These are phyloP conservation scores for Phytophthora rubi DNA, from an alignment of 352 stramenopile genomes.

Conservation along the genomic window DNA sequence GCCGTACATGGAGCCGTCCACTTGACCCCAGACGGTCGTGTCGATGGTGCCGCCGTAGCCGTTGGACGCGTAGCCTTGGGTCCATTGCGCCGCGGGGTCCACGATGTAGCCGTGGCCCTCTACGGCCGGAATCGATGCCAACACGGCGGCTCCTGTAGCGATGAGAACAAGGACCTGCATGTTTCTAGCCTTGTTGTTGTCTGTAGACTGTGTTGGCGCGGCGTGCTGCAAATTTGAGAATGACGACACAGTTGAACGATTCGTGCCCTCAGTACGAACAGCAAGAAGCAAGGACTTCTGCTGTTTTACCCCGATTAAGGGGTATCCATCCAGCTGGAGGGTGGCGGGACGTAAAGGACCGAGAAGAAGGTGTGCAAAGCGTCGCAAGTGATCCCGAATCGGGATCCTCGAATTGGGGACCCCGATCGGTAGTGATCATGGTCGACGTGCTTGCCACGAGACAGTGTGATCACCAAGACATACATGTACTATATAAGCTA, in stretches of 20 bases:
- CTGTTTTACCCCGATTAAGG: not conserved
- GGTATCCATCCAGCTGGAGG: constrained; percentile 19
- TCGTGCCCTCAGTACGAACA: constrained; percentile 1
- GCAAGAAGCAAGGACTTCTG: constrained; percentile 5
- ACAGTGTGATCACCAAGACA: not conserved
- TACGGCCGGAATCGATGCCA: constrained; percentile 25
- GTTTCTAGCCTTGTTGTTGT: constrained; percentile 13
- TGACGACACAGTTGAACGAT: constrained; percentile 7
- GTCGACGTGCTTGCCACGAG: not conserved
- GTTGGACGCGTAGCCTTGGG: constrained; percentile 50
- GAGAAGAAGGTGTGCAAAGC: constrained; percentile 15
- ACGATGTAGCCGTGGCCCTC: constrained; percentile 52
- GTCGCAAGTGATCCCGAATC: not conserved
- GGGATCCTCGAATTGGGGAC: not conserved
- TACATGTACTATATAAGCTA: not conserved
- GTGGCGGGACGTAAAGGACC: constrained; percentile 9
- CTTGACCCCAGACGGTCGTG: constrained; percentile 40
- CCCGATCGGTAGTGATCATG: constrained; percentile 4
- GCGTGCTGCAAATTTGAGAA: constrained; percentile 35
- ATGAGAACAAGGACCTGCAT: constrained; percentile 42
- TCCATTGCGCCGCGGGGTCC: constrained; percentile 45
- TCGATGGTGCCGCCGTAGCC: constrained; percentile 59
- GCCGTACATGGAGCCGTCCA: constrained; percentile 51
- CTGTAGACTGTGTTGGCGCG: not conserved
- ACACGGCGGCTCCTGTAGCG: constrained; percentile 26